These are phyloP conservation scores for Plasmodium gonderi DNA, from an alignment of 169 alveolate species.

Conservation along the genomic window DNA sequence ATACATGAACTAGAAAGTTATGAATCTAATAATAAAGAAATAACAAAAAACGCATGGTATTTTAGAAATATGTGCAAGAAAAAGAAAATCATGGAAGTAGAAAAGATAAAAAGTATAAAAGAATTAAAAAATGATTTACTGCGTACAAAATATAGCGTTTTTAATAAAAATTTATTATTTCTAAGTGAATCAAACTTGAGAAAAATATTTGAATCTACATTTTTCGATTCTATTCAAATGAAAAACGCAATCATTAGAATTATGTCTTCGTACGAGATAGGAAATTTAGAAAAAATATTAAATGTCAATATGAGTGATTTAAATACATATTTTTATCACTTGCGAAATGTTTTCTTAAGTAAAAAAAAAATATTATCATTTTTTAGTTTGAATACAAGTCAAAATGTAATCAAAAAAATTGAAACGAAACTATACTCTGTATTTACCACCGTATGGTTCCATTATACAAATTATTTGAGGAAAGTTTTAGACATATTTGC, in stretches of 20 bases:
- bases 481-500: slow-evolving; percentile 57
- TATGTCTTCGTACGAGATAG: slow-evolving; percentile 70
- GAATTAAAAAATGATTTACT: slow-evolving; percentile 50
- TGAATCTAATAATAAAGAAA: slow-evolving; percentile 7
- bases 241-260: slow-evolving; percentile 49
- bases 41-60: background rate
- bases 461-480: slow-evolving; percentile 66
- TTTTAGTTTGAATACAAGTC: slow-evolving; percentile 54
- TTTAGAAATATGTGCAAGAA: slow-evolving; percentile 33
- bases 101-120: slow-evolving; percentile 57
- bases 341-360: slow-evolving; percentile 17
- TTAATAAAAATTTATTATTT: slow-evolving; percentile 34
- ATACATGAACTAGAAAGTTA: slow-evolving; percentile 6
- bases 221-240: slow-evolving; percentile 65
- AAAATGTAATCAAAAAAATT: slow-evolving; percentile 37
- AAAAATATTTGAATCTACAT: slow-evolving; percentile 62
- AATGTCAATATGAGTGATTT: slow-evolving; percentile 42
- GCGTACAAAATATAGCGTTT: slow-evolving; percentile 31
- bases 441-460: slow-evolving; percentile 65
- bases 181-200: slow-evolving; percentile 41
- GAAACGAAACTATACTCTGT: slow-evolving; percentile 49
- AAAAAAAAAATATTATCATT: slow-evolving; percentile 39
- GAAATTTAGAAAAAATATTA: slow-evolving; percentile 16
- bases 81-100: slow-evolving; percentile 50
- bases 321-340: slow-evolving; percentile 34